phyloP scores from a whole-genome alignment of 2,329 filamentous ascomycete genomes.

The Aspergillus awamori region DNA sequence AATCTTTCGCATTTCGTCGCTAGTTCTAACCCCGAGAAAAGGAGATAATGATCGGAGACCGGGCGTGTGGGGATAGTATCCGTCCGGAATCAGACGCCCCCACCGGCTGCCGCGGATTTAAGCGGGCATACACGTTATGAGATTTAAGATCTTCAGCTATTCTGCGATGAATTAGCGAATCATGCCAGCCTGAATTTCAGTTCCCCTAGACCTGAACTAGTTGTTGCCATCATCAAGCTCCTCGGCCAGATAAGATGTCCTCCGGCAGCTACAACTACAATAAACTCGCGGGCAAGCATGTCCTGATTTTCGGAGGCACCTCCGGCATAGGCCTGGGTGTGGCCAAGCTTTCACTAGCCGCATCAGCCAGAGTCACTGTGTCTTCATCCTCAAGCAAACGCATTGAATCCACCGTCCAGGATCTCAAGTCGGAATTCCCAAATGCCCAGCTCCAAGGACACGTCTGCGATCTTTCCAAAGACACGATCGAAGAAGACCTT shows the following conservation, averaged over 20 bases:
- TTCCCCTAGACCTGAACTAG: background rate
- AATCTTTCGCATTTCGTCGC: no score
- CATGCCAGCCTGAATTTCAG: no score
- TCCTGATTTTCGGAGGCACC: background rate
- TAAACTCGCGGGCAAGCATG: background rate
- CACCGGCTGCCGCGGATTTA: background rate
- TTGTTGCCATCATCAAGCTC: background rate
- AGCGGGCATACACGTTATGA: background rate
- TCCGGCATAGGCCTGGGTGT: background rate
- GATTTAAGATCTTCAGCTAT: no score
- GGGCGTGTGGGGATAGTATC: background rate
- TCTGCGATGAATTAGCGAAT: no score
- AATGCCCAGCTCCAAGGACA: background rate
- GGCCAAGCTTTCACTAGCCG: background rate
- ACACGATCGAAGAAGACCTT: background rate
- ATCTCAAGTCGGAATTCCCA: background rate
- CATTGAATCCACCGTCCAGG: background rate
- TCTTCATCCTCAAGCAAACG: background rate
- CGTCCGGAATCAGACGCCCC: background rate
- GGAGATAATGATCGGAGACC: background rate
- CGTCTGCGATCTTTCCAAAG: background rate
- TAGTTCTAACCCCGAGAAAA: no score
- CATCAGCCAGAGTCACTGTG: background rate
- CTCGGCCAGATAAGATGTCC: background rate
- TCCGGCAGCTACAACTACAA: background rate